These are phyloP conservation scores for Heritiera littoralis DNA, from an alignment of 345 rosid genomes.

Conservation along the genomic window DNA sequence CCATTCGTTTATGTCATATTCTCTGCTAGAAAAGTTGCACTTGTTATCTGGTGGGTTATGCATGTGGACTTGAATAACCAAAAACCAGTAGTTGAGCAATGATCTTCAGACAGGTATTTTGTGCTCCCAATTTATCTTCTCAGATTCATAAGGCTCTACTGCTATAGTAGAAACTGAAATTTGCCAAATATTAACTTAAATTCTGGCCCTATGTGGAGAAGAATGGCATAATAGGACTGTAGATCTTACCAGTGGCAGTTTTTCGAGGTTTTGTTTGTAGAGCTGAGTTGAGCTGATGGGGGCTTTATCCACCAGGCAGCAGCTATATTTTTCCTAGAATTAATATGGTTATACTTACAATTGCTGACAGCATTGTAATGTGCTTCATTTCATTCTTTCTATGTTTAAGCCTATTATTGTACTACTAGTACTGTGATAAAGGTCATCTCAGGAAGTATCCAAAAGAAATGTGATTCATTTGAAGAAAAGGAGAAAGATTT, in stretches of 20 bases:
- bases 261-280: constrained; percentile 8
- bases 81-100: not conserved
- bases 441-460: not conserved
- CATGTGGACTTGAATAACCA: constrained; percentile 3
- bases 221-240: not conserved
- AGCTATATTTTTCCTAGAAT: not conserved
- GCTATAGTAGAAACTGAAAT: not conserved
- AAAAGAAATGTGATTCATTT: not conserved
- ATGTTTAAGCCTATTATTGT: not conserved
- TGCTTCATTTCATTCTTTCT: not conserved
- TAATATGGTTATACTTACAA: not conserved
- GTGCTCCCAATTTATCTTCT: not conserved
- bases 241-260: not conserved
- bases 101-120: constrained; percentile 11
- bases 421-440: not conserved
- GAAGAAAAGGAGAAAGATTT: not conserved
- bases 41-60: constrained; percentile 9
- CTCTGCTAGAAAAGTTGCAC: not conserved
- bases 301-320: not conserved
- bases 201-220: not conserved
- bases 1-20: not conserved
- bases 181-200: not conserved
- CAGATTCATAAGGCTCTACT: not conserved
- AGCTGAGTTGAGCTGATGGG: not conserved
- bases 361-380: not conserved